Percentiles rank a stretch among this genome's conserved stretches.
Conservation (phyloP, 305 asterid species). For the Rubia peregrina region DNA sequence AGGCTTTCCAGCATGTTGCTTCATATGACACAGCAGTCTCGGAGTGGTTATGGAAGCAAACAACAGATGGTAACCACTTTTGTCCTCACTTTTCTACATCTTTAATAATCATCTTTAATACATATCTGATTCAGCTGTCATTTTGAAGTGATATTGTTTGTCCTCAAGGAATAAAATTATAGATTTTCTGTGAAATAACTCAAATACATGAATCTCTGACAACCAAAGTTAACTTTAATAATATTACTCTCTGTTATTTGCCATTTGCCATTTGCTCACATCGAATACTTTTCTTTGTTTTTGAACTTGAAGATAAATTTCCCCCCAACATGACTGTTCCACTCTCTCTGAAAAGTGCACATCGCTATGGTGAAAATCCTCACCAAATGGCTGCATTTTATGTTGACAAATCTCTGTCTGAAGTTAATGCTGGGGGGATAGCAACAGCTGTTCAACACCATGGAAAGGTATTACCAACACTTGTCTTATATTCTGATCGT, state of each 20-base stretch:
- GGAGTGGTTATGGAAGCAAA: conserved; percentile 95
- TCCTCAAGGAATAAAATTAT: not conserved
- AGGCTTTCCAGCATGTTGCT: conserved; percentile 95
- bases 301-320: conserved; percentile 54
- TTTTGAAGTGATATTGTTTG: not conserved
- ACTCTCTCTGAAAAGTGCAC: conserved; percentile 68
- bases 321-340: conserved; percentile 76
- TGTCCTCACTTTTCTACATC: not conserved
- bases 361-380: conserved; percentile 97
- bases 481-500: not conserved
- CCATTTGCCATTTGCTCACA: not conserved
- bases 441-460: conserved; percentile 89
- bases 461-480: conserved; percentile 58
- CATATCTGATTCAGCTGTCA: not conserved
- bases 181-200: not conserved
- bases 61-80: conserved; percentile 52
- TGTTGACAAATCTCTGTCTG: conserved; percentile 83
- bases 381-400: conserved; percentile 97
- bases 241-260: not conserved
- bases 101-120: not conserved
- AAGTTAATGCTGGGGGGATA: conserved; percentile 91
- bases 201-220: not conserved
- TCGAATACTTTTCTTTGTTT: conserved; percentile 9
- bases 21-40: conserved; percentile 97
- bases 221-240: not conserved